Conservation (phyloP, 305 asterid species). For the Fraxinus nigra region DNA sequence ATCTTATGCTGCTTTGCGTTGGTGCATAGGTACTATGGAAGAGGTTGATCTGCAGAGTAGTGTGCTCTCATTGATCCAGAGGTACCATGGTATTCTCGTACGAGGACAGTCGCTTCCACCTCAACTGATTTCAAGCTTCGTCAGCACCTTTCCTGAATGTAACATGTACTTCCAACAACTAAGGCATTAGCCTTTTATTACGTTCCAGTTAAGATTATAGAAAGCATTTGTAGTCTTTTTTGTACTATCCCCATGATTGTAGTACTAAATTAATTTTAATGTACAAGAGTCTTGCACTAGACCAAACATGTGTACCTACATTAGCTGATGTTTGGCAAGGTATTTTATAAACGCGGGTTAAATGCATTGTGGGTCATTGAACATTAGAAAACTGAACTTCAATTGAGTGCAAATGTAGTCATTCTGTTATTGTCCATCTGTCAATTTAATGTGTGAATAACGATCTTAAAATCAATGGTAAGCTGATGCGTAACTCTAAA, state of each 20-base stretch:
- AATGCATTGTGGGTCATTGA: background rate
- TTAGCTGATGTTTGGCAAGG: background rate
- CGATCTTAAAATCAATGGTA: background rate
- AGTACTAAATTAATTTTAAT: background rate
- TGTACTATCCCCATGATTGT: background rate
- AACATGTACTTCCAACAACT: conserved; percentile 26
- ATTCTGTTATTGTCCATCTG: background rate
- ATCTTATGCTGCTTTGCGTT: background rate
- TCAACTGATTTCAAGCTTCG: conserved; percentile 27
- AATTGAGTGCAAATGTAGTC: background rate
- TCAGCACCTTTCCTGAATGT: conserved; percentile 38
- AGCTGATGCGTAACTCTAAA: background rate
- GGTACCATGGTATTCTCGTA: conserved; percentile 18
- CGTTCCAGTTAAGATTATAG: background rate
- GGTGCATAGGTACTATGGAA: conserved; percentile 27
- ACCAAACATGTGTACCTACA: background rate
- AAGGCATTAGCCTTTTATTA: conserved; percentile 6
- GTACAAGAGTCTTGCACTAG: background rate
- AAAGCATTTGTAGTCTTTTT: background rate
- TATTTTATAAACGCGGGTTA: background rate
- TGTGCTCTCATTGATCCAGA: conserved; percentile 27
- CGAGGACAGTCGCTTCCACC: conserved; percentile 30
- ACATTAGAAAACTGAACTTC: background rate
- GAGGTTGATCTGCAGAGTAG: conserved; percentile 31
- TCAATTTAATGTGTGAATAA: background rate